Percentiles rank a stretch among this genome's conserved stretches.
Evolutionary conservation across 2,329 filamentous ascomycete genomes (phyloP).

Genomic region (Claviceps pazoutovae): DNA sequence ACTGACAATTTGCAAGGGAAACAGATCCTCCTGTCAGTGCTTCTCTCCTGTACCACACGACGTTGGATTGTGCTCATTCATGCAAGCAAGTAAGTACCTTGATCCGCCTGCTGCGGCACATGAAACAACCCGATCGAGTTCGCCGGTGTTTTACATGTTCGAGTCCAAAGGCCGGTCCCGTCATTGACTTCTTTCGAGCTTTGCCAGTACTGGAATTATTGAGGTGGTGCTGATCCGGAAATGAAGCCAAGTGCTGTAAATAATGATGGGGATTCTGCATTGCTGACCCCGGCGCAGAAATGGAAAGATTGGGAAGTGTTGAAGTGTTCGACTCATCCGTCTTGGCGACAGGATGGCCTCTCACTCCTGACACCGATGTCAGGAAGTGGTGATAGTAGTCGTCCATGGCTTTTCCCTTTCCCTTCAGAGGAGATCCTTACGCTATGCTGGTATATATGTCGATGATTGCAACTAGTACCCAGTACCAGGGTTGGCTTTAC

Average conservation of each 20-base stretch:
- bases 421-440: neutral
- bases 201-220: slow-evolving; percentile 34
- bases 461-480: slow-evolving; percentile 3
- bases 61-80: slow-evolving; percentile 5
- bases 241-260: slow-evolving; percentile 35
- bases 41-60: slow-evolving; percentile 6
- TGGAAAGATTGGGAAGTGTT: slow-evolving; percentile 19
- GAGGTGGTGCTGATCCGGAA: slow-evolving; percentile 35
- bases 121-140: slow-evolving; percentile 86
- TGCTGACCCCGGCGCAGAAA: slow-evolving; percentile 17
- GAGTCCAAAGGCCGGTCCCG: slow-evolving; percentile 27
- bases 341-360: slow-evolving; percentile 23
- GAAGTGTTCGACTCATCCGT: slow-evolving; percentile 27
- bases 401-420: slow-evolving; percentile 26
- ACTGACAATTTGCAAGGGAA: slow-evolving; percentile 35
- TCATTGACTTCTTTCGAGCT: slow-evolving; percentile 34
- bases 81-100: slow-evolving; percentile 37
- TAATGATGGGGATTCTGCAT: slow-evolving; percentile 31
- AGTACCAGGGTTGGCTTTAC: slow-evolving; percentile 2
- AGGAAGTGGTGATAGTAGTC: slow-evolving; percentile 44
- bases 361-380: slow-evolving; percentile 35
- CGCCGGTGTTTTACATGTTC: slow-evolving; percentile 82
- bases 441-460: slow-evolving; percentile 4
- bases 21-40: slow-evolving; percentile 11
- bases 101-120: slow-evolving; percentile 76